Base-by-base conservation (phyloP, 1,284 basidiomycete species). In the Athelia sp. region DNA sequence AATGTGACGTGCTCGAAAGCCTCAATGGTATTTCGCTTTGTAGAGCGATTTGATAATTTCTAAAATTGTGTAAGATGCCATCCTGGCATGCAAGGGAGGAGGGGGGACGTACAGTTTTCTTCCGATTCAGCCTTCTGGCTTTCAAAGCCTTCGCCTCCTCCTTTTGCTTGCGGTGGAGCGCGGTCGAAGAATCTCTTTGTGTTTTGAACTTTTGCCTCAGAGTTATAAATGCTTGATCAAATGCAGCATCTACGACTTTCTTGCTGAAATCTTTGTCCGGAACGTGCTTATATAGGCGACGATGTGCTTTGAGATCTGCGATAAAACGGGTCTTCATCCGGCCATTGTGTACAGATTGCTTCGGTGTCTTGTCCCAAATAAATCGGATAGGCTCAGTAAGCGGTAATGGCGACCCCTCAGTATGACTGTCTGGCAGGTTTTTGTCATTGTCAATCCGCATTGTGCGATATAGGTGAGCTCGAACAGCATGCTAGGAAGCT, bases 311-410 rank as follows among this genome's bases (percentile, higher is more conserved):
- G 47, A 88, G 64, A 57, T 87, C 82, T 4, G 67, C 66, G 21
- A 87, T 59, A 13, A 87, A 61, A 15, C 80, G 78, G 15, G 71
- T 65, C 65, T 84, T 87, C 85, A 87, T 88, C 6, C 75, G 73
- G 4, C 71, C 68, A 52, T 88, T 88, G 56, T 87, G 85, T 18
- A 79, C 71, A 0, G 84, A 87, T 56, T 87, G 83, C 52, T 79
- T 84, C 9, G 75, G 70, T 1, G 85, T 88, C 62, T 84, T 85
- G 49, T 82, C 78, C 85, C 85, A 88, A 3, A 87, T 81, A 57
- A 88, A 88, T 14, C 86, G 81, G 10, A 89, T 69, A 2, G 84
- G 76, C 18, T 81, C 73, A 18, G 69, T 59, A 6, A 68, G 54
- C 2, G 64, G 64, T 2, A 82, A 56, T 1, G 64, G 54, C 10